Evolutionary conservation across 495 filamentous ascomycete genomes (phyloP).

Genomic region (Aspergillus olivimuriae): DNA sequence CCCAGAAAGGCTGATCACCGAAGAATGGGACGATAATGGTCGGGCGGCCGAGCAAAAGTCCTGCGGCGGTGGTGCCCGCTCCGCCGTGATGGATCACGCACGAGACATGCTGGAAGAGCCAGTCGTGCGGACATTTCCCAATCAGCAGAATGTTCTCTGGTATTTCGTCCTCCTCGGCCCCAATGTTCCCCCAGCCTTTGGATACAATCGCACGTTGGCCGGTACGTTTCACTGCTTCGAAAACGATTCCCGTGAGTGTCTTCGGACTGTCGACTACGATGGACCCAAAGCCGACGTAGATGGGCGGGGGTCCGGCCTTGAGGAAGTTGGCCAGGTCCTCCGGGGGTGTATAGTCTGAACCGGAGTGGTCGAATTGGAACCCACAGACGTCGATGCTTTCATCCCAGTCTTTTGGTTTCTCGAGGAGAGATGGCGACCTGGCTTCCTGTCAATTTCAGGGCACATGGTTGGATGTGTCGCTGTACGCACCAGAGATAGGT

Average conservation of each 20-base stretch:
- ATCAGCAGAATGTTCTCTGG: conserved; percentile 65
- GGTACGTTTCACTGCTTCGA: conserved; percentile 55
- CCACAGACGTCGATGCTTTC: conserved; percentile 61
- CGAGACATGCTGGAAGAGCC: conserved; percentile 69
- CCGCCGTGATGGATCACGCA: conserved; percentile 76
- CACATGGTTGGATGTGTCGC: not conserved
- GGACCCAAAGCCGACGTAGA: conserved; percentile 75
- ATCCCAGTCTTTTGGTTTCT: conserved; percentile 72
- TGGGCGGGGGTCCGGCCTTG: conserved; percentile 53
- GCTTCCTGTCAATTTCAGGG: not conserved
- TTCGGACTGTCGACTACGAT: conserved; percentile 71
- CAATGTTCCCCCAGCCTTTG: conserved; percentile 70
- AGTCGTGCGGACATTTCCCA: conserved; percentile 75
- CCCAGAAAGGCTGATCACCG: conserved; percentile 80
- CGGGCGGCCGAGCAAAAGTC: conserved; percentile 58
- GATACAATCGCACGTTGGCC: conserved; percentile 67
- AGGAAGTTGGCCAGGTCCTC: conserved; percentile 58
- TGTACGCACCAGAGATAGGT: conserved; percentile 65
- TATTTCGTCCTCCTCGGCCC: conserved; percentile 50
- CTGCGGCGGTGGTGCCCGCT: conserved; percentile 72
- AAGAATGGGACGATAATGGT: conserved; percentile 78
- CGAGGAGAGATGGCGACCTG: conserved; percentile 66
- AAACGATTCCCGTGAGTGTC: conserved; percentile 56
- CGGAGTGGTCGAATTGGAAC: conserved; percentile 60
- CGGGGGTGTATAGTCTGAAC: conserved; percentile 53